Conservation (phyloP, 2,329 filamentous ascomycete genomes). For the Aspergillus hiratsukae region DNA sequence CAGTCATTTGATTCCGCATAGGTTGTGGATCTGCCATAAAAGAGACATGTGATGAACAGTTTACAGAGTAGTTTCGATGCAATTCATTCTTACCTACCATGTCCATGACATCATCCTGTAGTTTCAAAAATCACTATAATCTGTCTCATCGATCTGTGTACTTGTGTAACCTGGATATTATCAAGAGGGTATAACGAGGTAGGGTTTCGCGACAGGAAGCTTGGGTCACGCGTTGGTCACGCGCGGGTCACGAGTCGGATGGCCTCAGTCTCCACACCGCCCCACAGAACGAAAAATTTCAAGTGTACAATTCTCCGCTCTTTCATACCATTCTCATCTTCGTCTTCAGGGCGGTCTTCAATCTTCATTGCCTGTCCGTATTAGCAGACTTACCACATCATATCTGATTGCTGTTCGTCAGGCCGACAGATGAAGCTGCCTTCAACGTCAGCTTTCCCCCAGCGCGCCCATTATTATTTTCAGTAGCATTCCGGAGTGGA, state of each 20-base stretch:
- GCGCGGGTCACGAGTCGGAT: constrained; percentile 6
- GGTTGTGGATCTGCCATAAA: not conserved
- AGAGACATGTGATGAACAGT: not conserved
- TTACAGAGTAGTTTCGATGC: not conserved
- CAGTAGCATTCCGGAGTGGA: constrained; percentile 14
- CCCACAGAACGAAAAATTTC: constrained; percentile 21
- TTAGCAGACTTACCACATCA: constrained; percentile 4
- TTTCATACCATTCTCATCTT: constrained; percentile 1
- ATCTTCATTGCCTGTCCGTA: constrained; percentile 14
- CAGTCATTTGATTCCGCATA: constrained; percentile 1
- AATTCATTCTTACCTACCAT: not conserved
- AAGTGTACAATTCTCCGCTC: not conserved
- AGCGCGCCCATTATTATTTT: constrained; percentile 2
- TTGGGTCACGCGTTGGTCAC: constrained; percentile 15
- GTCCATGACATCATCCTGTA: not conserved
- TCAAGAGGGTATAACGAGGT: not conserved
- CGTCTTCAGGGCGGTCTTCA: not conserved
- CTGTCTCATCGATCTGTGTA: not conserved
- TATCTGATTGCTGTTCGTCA: constrained; percentile 9
- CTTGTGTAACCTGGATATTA: too few species aligned
- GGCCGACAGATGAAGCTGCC: constrained; percentile 15
- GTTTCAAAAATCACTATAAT: not conserved
- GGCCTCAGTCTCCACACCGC: constrained; percentile 17
- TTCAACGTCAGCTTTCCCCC: not conserved
- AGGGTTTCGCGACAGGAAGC: not conserved